A percentile compares a stretch with the other conserved stretches of the same genome.
Conservation (phyloP, 2,329 filamentous ascomycete genomes). For the Paraphoma chrysanthemicola region DNA sequence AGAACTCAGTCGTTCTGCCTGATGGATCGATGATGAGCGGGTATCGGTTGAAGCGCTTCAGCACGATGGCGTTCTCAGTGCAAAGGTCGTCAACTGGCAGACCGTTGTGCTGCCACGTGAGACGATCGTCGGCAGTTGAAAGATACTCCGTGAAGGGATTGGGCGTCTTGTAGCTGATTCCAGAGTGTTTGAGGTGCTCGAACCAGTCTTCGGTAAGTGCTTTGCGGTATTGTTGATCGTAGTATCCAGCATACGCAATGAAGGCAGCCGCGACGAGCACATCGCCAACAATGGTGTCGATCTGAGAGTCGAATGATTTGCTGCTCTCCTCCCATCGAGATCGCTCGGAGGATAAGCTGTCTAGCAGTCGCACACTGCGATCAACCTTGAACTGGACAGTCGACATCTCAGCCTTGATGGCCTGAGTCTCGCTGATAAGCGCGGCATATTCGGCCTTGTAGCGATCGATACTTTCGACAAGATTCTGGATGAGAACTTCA, state of each 20-base stretch:
- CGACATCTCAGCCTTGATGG: conserved; percentile 96
- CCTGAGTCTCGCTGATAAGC: conserved; percentile 94
- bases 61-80: conserved; percentile 96
- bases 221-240: conserved; percentile 97
- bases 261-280: conserved; percentile 96
- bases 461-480: conserved; percentile 89
- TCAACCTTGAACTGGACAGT: conserved; percentile 98
- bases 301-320: conserved; percentile 97
- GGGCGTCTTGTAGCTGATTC: conserved; percentile 88
- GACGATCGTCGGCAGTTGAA: conserved; percentile 92
- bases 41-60: conserved; percentile 98
- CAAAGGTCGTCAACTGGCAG: conserved; percentile 96
- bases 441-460: conserved; percentile 97
- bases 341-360: conserved; percentile 93
- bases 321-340: conserved; percentile 95
- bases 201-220: conserved; percentile 98
- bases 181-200: conserved; percentile 90
- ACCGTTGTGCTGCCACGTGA: conserved; percentile 93
- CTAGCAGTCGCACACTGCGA: conserved; percentile 89
- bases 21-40: conserved; percentile 98
- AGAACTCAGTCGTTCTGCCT: conserved; percentile 90
- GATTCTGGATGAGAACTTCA: conserved; percentile 80
- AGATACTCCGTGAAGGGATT: conserved; percentile 97
- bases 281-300: conserved; percentile 93
- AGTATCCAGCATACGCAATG: conserved; percentile 94